Conservation (phyloP, 208 protist species). For the Leishmania guyanensis region DNA sequence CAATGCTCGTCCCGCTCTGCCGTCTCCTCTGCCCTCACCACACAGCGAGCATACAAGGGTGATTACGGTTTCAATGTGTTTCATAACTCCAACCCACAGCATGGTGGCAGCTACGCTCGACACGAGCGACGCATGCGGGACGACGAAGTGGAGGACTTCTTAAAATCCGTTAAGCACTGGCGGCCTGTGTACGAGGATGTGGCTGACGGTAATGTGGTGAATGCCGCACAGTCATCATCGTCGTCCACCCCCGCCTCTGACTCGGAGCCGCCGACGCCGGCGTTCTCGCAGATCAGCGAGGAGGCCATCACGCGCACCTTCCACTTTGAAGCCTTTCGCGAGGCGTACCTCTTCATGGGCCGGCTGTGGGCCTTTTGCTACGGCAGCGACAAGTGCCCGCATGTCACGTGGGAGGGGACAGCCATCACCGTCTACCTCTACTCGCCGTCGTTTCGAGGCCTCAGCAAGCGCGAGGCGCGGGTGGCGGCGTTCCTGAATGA, state of each 20-base stretch:
- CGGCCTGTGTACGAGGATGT: slow-evolving; percentile 43
- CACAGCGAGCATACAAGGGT: slow-evolving; percentile 36
- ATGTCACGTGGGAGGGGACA: slow-evolving; percentile 62
- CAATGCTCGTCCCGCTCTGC: background rate
- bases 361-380: slow-evolving; percentile 87
- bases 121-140: slow-evolving; percentile 86
- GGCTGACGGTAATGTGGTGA: background rate
- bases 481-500: slow-evolving; percentile 87
- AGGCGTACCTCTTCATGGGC: slow-evolving; percentile 86
- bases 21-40: background rate
- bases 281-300: slow-evolving; percentile 41
- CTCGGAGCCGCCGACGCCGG: slow-evolving; percentile 27
- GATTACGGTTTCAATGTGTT: slow-evolving; percentile 88
- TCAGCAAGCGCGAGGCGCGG: slow-evolving; percentile 81
- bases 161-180: slow-evolving; percentile 82
- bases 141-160: slow-evolving; percentile 88
- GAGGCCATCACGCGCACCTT: slow-evolving; percentile 80
- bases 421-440: slow-evolving; percentile 81
- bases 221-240: background rate
- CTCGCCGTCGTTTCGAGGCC: slow-evolving; percentile 76
- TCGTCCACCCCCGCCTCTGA: background rate
- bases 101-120: slow-evolving; percentile 79
- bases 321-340: slow-evolving; percentile 54
- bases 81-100: slow-evolving; percentile 88
- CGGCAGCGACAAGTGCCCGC: slow-evolving; percentile 80